Evolutionary conservation across 306 rosid species (phyloP).

Genomic region (Carpinus fangiana): DNA sequence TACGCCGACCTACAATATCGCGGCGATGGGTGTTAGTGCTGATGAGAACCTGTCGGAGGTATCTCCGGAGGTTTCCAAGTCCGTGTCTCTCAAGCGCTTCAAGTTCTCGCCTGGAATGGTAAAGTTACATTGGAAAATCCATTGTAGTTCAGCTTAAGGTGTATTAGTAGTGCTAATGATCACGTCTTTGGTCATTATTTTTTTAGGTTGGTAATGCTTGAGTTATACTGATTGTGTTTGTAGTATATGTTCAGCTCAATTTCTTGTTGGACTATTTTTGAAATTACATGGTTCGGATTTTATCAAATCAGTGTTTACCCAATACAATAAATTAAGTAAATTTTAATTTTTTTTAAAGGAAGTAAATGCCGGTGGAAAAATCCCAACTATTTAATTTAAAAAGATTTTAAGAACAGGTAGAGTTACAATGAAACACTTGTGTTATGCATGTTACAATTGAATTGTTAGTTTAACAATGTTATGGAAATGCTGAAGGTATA

Average conservation of each 20-base stretch:
- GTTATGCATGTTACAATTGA: not conserved
- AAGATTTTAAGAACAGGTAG: too few species aligned
- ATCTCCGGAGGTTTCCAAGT: conserved; percentile 67
- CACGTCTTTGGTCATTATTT: not conserved
- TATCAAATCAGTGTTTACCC: too few species aligned
- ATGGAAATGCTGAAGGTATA: not conserved
- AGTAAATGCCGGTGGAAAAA: too few species aligned
- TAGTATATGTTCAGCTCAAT: not conserved
- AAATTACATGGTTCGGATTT: too few species aligned
- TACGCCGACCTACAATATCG: conserved; percentile 43
- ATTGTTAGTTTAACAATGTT: not conserved
- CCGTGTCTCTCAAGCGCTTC: conserved; percentile 59
- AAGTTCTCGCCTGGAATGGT: conserved; percentile 98
- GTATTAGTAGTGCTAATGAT: too few species aligned
- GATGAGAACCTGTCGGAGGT: conserved; percentile 35
- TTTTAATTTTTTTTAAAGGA: too few species aligned
- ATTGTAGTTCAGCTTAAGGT: not conserved
- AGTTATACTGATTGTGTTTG: not conserved
- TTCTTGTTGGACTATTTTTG: too few species aligned
- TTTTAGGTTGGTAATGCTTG: not conserved
- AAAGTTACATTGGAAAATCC: not conserved
- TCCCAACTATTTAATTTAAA: too few species aligned
- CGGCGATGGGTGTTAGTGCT: conserved; percentile 5
- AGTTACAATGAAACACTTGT: not conserved
- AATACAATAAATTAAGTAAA: too few species aligned